phyloP scores from a whole-genome alignment of 2,329 filamentous ascomycete species.

The Diaporthe ampelina region DNA sequence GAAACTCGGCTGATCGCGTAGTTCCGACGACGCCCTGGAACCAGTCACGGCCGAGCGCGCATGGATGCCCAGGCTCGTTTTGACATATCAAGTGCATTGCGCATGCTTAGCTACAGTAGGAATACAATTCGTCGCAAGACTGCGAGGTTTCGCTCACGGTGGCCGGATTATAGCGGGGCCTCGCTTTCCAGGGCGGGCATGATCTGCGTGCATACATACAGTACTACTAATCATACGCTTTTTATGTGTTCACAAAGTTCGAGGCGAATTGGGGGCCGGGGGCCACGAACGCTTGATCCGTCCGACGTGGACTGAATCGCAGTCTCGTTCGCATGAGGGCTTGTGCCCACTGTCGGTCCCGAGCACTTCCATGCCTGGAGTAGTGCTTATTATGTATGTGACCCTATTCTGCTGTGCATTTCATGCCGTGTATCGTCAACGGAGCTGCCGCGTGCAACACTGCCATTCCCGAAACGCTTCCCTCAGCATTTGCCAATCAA shows the following conservation, averaged over 20 bases:
- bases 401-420: constrained; percentile 19
- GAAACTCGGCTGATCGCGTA: constrained; percentile 13
- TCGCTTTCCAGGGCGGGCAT: neutral
- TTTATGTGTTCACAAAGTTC: neutral
- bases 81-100: constrained; percentile 24
- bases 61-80: constrained; percentile 26
- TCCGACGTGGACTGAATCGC: neutral
- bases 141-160: neutral
- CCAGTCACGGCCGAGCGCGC: constrained; percentile 2
- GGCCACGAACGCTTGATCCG: neutral
- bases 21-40: neutral
- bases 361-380: neutral
- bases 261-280: neutral
- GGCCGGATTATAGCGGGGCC: neutral
- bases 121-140: constrained; percentile 1
- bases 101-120: constrained; percentile 2
- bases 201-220: neutral
- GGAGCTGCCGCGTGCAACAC: constrained; percentile 16
- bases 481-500: constrained; percentile 9
- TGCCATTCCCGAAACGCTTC: constrained; percentile 9
- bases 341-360: constrained; percentile 26
- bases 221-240: neutral
- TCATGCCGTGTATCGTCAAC: constrained; percentile 30
- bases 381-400: constrained; percentile 29
- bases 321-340: neutral